Evolutionary conservation across 371 early-diverging fungal species (phyloP).

Genomic region (Fennellomyces sp.): DNA sequence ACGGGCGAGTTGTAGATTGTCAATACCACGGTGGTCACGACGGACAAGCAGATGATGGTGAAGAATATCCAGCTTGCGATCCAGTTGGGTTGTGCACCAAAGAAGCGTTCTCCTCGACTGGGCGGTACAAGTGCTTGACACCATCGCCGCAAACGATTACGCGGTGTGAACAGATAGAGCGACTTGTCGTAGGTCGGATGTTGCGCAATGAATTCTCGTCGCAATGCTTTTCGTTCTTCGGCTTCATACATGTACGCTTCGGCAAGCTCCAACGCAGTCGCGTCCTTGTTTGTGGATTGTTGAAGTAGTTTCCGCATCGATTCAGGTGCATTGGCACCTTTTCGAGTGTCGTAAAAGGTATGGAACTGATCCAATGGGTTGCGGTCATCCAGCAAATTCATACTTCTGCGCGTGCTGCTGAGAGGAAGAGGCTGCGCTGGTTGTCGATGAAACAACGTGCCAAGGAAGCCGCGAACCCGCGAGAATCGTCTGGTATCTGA

Average conservation of each 20-base stretch:
- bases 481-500: conserved; percentile 6
- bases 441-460: neutral
- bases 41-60: conserved; percentile 46
- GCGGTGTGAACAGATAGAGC: conserved; percentile 55
- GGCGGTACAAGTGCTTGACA: conserved; percentile 62
- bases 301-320: neutral
- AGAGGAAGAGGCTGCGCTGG: neutral
- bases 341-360: conserved; percentile 15
- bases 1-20: conserved; percentile 63
- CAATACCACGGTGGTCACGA: conserved; percentile 52
- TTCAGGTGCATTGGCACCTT: neutral
- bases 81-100: conserved; percentile 49
- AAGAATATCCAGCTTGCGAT: conserved; percentile 49
- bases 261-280: conserved; percentile 22
- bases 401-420: conserved; percentile 9
- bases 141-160: conserved; percentile 55
- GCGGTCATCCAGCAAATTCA: conserved; percentile 8
- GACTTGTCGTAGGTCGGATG: conserved; percentile 71
- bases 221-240: conserved; percentile 47
- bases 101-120: conserved; percentile 54
- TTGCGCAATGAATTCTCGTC: conserved; percentile 58
- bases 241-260: conserved; percentile 37
- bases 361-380: conserved; percentile 18
- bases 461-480: conserved; percentile 1
- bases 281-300: conserved; percentile 2